Percentiles rank a stretch among this genome's conserved stretches.
phyloP scores from a whole-genome alignment of 345 rosid species.

The Viola odorata region DNA sequence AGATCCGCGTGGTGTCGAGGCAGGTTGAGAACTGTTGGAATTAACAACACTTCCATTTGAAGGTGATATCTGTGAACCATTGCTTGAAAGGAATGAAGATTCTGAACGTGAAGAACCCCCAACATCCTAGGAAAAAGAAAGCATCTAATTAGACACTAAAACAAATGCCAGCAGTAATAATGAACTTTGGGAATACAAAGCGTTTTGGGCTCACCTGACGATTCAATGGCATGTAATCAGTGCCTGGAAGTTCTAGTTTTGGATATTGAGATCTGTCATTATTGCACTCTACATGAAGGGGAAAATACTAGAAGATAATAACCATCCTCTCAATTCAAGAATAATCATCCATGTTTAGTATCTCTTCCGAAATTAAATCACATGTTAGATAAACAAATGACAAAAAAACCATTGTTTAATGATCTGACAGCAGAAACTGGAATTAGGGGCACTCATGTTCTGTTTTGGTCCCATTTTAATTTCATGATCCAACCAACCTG shows the following conservation, averaged over 20 bases:
- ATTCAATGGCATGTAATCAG: conserved; percentile 59
- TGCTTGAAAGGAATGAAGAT: conserved; percentile 23
- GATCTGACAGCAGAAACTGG: too few species aligned
- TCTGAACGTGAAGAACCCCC: conserved; percentile 29
- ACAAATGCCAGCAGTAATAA: not conserved
- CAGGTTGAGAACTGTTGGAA: conserved; percentile 32
- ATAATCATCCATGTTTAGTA: too few species aligned
- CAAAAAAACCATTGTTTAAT: too few species aligned
- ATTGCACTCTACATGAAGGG: conserved; percentile 41
- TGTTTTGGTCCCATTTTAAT: too few species aligned
- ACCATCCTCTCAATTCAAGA: not conserved
- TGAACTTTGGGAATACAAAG: not conserved
- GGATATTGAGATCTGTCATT: conserved; percentile 63
- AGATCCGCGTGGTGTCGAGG: conserved; percentile 39
- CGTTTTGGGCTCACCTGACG: conserved; percentile 39
- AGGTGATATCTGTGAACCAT: conserved; percentile 20
- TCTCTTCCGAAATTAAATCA: too few species aligned
- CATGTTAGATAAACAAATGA: too few species aligned
- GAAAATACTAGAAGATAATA: conserved; percentile 17
- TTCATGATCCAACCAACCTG: too few species aligned
- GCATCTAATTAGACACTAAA: not conserved
- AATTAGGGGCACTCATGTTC: too few species aligned
- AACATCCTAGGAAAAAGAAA: conserved; percentile 26
- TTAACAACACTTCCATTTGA: conserved; percentile 39
- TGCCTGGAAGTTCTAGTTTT: conserved; percentile 60